Conservation (phyloP, 2,329 filamentous ascomycete genomes). For the Neopestalotiopsis clavispora region DNA sequence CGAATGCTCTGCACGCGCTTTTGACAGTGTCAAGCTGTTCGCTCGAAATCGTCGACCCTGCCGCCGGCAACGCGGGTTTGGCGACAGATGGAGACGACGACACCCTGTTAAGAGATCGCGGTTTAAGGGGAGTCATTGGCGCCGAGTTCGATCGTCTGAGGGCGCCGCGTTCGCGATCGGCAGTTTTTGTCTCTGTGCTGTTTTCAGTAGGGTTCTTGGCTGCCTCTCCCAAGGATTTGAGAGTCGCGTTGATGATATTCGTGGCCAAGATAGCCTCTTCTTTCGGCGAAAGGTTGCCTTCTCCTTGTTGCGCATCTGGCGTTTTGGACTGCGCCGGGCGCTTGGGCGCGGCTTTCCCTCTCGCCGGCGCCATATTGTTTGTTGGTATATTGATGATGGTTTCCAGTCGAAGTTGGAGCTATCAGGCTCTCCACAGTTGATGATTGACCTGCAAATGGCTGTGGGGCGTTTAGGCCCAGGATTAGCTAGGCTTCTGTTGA, state of each 20-base stretch:
- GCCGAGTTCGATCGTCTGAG: conserved; percentile 61
- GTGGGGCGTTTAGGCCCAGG: conserved; percentile 6
- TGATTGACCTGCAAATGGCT: not conserved
- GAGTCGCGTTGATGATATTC: conserved; percentile 71
- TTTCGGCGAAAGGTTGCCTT: conserved; percentile 50
- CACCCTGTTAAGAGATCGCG: conserved; percentile 65
- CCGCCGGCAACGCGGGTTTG: conserved; percentile 36
- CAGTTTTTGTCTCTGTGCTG: conserved; percentile 42
- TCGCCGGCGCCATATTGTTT: conserved; percentile 48
- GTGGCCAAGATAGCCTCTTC: conserved; percentile 73
- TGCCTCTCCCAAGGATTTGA: conserved; percentile 72
- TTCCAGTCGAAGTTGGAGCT: not conserved
- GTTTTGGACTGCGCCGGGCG: conserved; percentile 16
- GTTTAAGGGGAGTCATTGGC: conserved; percentile 66
- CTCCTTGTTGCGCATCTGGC: conserved; percentile 27
- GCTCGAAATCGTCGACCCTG: conserved; percentile 37
- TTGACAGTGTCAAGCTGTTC: conserved; percentile 66
- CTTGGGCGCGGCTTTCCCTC: conserved; percentile 20
- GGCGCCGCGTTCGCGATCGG: conserved; percentile 42
- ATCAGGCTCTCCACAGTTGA: too few species aligned
- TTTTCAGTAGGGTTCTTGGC: conserved; percentile 54
- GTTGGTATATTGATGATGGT: conserved; percentile 35
- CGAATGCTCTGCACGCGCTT: conserved; percentile 71
- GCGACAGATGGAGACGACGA: conserved; percentile 54
- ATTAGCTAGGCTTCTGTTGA: conserved; percentile 21